phyloP scores from a whole-genome alignment of 148 eudicot genomes.

The Amaranthus palmeri region DNA sequence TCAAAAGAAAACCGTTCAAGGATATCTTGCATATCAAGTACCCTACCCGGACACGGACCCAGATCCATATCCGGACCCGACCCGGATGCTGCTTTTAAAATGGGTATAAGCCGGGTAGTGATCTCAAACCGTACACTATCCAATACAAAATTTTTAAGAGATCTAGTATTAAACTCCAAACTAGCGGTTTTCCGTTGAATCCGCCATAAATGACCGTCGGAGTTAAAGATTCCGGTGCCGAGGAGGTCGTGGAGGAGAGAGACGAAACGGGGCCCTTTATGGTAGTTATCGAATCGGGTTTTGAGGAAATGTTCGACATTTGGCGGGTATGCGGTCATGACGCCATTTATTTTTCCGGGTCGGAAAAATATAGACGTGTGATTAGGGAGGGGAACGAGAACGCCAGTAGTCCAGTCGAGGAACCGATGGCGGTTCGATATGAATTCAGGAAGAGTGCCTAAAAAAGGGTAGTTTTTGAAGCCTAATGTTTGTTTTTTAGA shows the following conservation, averaged over 20 bases:
- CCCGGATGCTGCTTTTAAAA: constrained; percentile 24
- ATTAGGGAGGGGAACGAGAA: constrained; percentile 42
- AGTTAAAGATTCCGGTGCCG: constrained; percentile 68
- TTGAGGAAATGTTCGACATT: constrained; percentile 67
- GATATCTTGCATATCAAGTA: constrained; percentile 39
- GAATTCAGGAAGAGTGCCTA: constrained; percentile 56
- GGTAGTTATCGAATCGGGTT: constrained; percentile 58
- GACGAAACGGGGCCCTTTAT: constrained; percentile 46
- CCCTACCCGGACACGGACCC: no score
- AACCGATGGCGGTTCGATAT: constrained; percentile 65
- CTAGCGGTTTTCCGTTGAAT: constrained; percentile 69
- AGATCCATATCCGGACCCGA: constrained; percentile 34
- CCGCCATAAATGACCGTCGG: constrained; percentile 55
- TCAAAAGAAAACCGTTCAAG: constrained; percentile 67
- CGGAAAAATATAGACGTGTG: constrained; percentile 50
- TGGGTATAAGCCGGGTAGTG: constrained; percentile 39
- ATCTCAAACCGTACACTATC: constrained; percentile 38
- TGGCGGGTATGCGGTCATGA: constrained; percentile 59
- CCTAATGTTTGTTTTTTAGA: constrained; percentile 17
- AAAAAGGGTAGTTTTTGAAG: constrained; percentile 54
- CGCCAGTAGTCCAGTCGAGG: constrained; percentile 56
- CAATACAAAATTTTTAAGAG: constrained; percentile 47
- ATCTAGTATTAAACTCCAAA: constrained; percentile 55
- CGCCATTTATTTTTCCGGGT: constrained; percentile 46
- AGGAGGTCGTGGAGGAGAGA: constrained; percentile 51